These are phyloP conservation scores for Fusarium palustre DNA, from an alignment of 2,329 filamentous ascomycete genomes.

Conservation along the genomic window DNA sequence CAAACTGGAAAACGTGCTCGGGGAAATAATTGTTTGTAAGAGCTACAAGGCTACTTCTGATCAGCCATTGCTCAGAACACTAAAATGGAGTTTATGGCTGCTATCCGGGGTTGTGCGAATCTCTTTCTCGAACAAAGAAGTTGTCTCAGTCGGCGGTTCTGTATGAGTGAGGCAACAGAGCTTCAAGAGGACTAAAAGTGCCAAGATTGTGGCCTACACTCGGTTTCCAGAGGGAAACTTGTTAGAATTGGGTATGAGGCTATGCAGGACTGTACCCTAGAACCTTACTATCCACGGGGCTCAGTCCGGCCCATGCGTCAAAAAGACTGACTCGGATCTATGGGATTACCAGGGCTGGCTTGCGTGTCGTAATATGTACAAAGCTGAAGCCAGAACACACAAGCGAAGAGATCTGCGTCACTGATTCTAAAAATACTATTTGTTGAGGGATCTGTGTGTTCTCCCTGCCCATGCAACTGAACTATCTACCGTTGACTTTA, in stretches of 20 bases:
- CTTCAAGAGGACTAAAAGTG: conserved; percentile 20
- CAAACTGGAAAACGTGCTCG: conserved; percentile 1
- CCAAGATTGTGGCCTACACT: conserved; percentile 24
- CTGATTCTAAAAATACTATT: conserved; percentile 7
- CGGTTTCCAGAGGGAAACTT: conserved; percentile 9
- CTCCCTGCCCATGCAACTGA: background rate
- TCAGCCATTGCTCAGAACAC: background rate
- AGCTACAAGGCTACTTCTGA: conserved; percentile 6
- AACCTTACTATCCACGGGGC: conserved; percentile 28
- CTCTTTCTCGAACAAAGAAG: conserved; percentile 14
- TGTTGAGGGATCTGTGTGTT: background rate
- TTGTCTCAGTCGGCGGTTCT: conserved; percentile 19
- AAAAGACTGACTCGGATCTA: conserved; percentile 26
- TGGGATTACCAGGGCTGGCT: conserved; percentile 11
- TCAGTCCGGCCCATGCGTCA: conserved; percentile 26
- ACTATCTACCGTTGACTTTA: background rate
- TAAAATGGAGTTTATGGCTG: conserved; percentile 9
- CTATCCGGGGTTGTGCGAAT: conserved; percentile 24
- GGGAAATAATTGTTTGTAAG: conserved; percentile 16
- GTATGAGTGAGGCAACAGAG: conserved; percentile 10
- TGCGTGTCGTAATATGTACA: conserved; percentile 19
- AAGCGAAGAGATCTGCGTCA: background rate
- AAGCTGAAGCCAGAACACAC: conserved; percentile 10
- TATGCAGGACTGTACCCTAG: conserved; percentile 13
- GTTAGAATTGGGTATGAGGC: conserved; percentile 21